Evolutionary conservation across 345 rosid genomes (phyloP).

Genomic region (Camelina hispida): DNA sequence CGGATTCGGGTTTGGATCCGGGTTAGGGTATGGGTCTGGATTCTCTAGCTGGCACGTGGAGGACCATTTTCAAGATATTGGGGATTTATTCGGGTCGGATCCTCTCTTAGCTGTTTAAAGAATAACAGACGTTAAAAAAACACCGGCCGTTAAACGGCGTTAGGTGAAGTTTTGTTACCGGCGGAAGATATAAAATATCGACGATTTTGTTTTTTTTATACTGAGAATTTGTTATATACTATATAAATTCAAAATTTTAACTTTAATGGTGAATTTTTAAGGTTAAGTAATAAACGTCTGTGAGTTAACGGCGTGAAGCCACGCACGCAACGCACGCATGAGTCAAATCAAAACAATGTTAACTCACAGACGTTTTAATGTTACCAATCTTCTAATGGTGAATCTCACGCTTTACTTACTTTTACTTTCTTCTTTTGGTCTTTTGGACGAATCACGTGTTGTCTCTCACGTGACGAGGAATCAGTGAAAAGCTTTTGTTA

Average conservation of each 20-base stretch:
- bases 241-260: too few relatives aligned
- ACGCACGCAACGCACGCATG: slow-evolving; percentile 30
- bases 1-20: slow-evolving; percentile 55
- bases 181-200: slow-evolving; percentile 4
- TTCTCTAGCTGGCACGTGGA: slow-evolving; percentile 57
- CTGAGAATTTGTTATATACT: slow-evolving; percentile 22
- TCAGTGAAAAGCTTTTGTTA: slow-evolving; percentile 29
- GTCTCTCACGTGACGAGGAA: slow-evolving; percentile 46
- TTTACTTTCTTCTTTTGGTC: slow-evolving; percentile 26
- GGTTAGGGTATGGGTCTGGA: slow-evolving; percentile 54
- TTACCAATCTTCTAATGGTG: too few relatives aligned
- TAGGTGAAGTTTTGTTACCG: slow-evolving; percentile 34
- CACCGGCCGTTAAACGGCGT: slow-evolving; percentile 9
- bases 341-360: too few relatives aligned
- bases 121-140: neutral
- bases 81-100: slow-evolving; percentile 80
- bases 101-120: slow-evolving; percentile 54
- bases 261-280: slow-evolving; percentile 20
- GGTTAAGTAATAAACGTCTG: slow-evolving; percentile 16
- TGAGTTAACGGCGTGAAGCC: slow-evolving; percentile 54
- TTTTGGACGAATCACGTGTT: slow-evolving; percentile 46
- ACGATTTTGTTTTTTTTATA: neutral
- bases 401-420: slow-evolving; percentile 24
- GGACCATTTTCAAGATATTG: slow-evolving; percentile 71
- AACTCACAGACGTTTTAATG: too few relatives aligned